Base-by-base conservation (phyloP, 768 basidiomycete species). In the Suillus subluteus region DNA sequence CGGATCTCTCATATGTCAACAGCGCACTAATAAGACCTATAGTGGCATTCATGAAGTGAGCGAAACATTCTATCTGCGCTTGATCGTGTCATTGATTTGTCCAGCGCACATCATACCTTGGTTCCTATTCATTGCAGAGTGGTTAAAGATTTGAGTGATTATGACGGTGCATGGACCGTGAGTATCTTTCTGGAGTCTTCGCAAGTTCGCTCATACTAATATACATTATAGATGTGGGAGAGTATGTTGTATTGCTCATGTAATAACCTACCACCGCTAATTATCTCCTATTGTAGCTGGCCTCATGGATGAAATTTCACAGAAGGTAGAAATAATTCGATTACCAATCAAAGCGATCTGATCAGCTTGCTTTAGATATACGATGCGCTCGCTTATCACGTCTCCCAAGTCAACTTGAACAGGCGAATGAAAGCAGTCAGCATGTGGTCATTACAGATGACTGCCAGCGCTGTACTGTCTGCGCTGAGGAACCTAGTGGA, bases 41-140 rank as follows among this genome's bases (percentile, higher is more conserved):
- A 68, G 98, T 99, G 18, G 97, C 95, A 1, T 99, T 99, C 75
- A 96, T 98, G 89, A 98, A 98, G 96, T 96, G 72, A 67, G 90
- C 18, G 43, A 11, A n/a, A 18, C 9, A 12, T 13, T 67, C 30
- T 9, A 50, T 37, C 52, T 59, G 63, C 38, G 7, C 65, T 50
- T 46, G 44, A 62, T 52, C 65, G 15, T 23, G 23, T 43, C 37
- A 11, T 40, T 18, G 26, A 37, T 76, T 50, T 64, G 3, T 69
- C 32, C 70, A 99, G 97, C 76, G 91, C 92, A 4, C 97, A 99
- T 75, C 88, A 91, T 67, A 99, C 98, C 1, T 79, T 99, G 71
- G 87, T 99, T 2, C 98, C 98, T 15, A 96, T 99, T 63, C 95
- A 91, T 70, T 98, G 96, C 75, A 87, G 89, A 63, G 89, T 98